phyloP scores from a whole-genome alignment of 768 basidiomycete genomes.

The Termitomyces sp. region DNA sequence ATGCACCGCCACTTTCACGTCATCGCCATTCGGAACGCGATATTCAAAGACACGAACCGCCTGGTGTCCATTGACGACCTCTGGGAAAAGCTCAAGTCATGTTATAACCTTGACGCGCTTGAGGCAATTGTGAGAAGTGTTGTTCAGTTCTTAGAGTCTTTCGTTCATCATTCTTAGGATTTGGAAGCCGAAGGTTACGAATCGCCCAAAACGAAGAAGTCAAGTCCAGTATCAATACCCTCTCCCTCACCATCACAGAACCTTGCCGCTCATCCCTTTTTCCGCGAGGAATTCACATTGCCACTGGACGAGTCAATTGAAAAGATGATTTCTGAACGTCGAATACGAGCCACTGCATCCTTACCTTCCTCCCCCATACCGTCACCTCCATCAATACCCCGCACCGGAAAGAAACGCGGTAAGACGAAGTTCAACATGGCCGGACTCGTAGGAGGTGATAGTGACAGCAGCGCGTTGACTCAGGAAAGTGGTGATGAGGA shows the following conservation, averaged over 20 bases:
- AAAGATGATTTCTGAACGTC: conserved; percentile 54
- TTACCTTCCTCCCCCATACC: conserved; percentile 57
- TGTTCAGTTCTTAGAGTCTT: conserved; percentile 2
- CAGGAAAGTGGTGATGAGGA: conserved; percentile 81
- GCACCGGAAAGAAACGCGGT: conserved; percentile 34
- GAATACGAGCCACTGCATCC: conserved; percentile 62
- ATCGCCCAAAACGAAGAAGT: conserved; percentile 33
- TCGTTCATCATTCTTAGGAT: conserved; percentile 28
- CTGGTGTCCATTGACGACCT: conserved; percentile 57
- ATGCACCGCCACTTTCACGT: conserved; percentile 82
- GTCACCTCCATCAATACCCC: conserved; percentile 30
- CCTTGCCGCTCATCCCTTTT: conserved; percentile 66
- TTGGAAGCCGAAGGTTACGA: conserved; percentile 42
- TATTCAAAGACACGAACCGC: conserved; percentile 66
- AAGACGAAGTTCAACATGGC: conserved; percentile 61
- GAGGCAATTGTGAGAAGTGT: conserved; percentile 58
- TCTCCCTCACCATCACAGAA: conserved; percentile 72
- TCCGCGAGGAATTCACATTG: conserved; percentile 63
- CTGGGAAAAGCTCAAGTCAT: conserved; percentile 69
- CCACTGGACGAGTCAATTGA: conserved; percentile 63
- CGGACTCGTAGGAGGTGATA: conserved; percentile 76
- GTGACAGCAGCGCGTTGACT: conserved; percentile 80
- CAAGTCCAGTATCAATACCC: conserved; percentile 47
- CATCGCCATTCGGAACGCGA: conserved; percentile 67
- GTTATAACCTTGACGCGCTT: conserved; percentile 73